Conservation (phyloP, 345 rosid species). For the Nasturtium officinale region DNA sequence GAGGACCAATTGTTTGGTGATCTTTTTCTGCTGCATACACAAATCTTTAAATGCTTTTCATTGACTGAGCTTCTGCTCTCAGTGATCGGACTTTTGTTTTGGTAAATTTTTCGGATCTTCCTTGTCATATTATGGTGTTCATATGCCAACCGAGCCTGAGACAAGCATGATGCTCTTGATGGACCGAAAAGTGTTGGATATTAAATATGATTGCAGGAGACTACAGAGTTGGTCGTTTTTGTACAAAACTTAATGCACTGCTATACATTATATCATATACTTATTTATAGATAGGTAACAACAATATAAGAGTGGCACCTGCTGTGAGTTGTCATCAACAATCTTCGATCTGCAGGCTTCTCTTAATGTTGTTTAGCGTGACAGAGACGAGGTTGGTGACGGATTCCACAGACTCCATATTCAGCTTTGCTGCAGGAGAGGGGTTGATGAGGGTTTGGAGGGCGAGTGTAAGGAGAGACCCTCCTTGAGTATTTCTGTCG, state of each 20-base stretch:
- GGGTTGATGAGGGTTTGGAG: constrained; percentile 67
- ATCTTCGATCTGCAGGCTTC: constrained; percentile 85
- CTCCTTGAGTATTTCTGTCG: constrained; percentile 82
- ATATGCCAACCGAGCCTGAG: background rate
- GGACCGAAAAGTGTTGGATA: constrained; percentile 17
- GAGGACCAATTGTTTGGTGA: constrained; percentile 4
- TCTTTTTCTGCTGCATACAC: background rate
- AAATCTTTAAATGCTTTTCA: background rate
- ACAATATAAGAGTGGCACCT: constrained; percentile 1
- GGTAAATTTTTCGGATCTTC: background rate
- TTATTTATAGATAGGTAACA: constrained; percentile 27
- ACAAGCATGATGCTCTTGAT: background rate
- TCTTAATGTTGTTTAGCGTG: constrained; percentile 74
- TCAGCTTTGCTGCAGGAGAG: constrained; percentile 72
- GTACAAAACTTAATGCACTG: constrained; percentile 33
- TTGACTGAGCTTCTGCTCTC: background rate
- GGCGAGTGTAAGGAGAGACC: constrained; percentile 82
- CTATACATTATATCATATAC: constrained; percentile 38
- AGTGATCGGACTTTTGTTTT: background rate
- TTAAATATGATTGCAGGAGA: background rate
- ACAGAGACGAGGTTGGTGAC: constrained; percentile 74
- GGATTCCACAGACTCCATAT: constrained; percentile 81
- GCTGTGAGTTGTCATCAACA: constrained; percentile 45
- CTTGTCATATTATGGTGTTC: background rate
- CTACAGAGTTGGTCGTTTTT: background rate